These are phyloP conservation scores for Periconia digitata DNA, from an alignment of 2,329 filamentous ascomycete species.

Conservation along the genomic window DNA sequence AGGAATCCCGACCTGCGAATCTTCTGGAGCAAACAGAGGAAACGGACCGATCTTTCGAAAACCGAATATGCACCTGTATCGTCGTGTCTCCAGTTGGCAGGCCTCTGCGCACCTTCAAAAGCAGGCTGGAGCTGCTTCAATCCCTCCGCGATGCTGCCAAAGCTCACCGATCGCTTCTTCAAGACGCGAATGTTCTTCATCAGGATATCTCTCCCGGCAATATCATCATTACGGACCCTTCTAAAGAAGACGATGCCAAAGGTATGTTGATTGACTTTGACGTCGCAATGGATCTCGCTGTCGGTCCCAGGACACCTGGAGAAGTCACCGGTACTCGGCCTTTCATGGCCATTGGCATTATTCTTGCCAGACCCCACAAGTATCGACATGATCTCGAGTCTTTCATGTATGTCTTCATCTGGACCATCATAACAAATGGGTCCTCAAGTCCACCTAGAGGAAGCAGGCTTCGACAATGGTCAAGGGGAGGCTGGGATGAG, in stretches of 20 bases:
- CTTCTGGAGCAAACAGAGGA: too few relatives aligned
- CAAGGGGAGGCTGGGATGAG: too few relatives aligned
- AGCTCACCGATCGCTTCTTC: slow-evolving; percentile 11
- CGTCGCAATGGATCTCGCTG: slow-evolving; percentile 4
- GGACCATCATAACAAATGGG: neutral
- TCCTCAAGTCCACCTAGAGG: too few relatives aligned
- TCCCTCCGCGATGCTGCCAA: slow-evolving; percentile 31
- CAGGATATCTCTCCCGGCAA: slow-evolving; percentile 50
- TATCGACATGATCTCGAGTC: slow-evolving; percentile 39
- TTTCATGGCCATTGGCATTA: slow-evolving; percentile 41
- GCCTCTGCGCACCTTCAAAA: too few relatives aligned
- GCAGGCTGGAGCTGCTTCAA: slow-evolving; percentile 6
- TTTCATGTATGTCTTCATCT: slow-evolving; percentile 29
- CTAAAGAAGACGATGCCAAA: too few relatives aligned
- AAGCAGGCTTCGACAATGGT: too few relatives aligned
- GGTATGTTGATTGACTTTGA: too few relatives aligned
- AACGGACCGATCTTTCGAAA: too few relatives aligned
- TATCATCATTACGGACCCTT: slow-evolving; percentile 39
- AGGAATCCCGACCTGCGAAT: too few relatives aligned
- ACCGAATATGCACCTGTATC: too few relatives aligned
- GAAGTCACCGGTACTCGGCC: slow-evolving; percentile 27
- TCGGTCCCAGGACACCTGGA: neutral
- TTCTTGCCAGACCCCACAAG: slow-evolving; percentile 31
- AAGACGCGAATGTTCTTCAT: slow-evolving; percentile 41
- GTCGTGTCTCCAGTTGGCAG: too few relatives aligned